Percentiles rank a stretch among this genome's conserved stretches.
Evolutionary conservation across 495 filamentous ascomycete genomes (phyloP).

Genomic region (Cladorrhinum samala): DNA sequence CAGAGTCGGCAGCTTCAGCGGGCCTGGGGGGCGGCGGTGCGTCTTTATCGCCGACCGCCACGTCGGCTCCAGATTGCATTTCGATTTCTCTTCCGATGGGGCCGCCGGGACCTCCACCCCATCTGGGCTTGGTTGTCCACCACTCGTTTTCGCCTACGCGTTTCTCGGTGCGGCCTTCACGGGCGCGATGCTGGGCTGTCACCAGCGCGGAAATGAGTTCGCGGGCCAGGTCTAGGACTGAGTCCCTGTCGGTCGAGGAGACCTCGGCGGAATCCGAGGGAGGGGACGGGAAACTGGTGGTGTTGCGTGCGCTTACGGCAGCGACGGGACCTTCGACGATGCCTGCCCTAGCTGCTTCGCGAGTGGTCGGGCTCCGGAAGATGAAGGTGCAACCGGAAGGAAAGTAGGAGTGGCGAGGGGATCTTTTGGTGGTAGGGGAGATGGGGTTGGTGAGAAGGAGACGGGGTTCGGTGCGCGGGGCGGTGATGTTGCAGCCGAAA

Average conservation of each 20-base stretch:
- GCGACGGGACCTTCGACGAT: slow-evolving; percentile 72
- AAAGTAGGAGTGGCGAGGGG: slow-evolving; percentile 43
- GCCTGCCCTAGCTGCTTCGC: slow-evolving; percentile 62
- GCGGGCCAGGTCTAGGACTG: slow-evolving; percentile 61
- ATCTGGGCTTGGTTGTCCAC: slow-evolving; percentile 70
- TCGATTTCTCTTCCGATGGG: slow-evolving; percentile 53
- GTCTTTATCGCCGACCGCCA: slow-evolving; percentile 40
- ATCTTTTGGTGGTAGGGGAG: slow-evolving; percentile 40
- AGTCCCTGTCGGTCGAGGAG: slow-evolving; percentile 30
- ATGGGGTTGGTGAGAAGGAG: slow-evolving; percentile 51
- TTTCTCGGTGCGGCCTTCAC: slow-evolving; percentile 61
- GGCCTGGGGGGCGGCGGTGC: slow-evolving; percentile 12
- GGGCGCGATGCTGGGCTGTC: slow-evolving; percentile 74
- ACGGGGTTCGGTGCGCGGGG: slow-evolving; percentile 57
- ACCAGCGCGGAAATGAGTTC: slow-evolving; percentile 70
- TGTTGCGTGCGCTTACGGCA: slow-evolving; percentile 52
- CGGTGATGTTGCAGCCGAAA: slow-evolving; percentile 66
- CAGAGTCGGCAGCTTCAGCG: background rate
- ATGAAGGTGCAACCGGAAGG: slow-evolving; percentile 50
- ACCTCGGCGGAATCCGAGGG: slow-evolving; percentile 5
- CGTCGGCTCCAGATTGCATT: slow-evolving; percentile 29
- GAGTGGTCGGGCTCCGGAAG: slow-evolving; percentile 61
- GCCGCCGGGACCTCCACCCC: slow-evolving; percentile 67
- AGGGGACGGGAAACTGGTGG: slow-evolving; percentile 39
- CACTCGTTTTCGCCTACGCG: slow-evolving; percentile 69